Conservation (phyloP, 139 green algal genomes). For the Choricystis sp. region DNA sequence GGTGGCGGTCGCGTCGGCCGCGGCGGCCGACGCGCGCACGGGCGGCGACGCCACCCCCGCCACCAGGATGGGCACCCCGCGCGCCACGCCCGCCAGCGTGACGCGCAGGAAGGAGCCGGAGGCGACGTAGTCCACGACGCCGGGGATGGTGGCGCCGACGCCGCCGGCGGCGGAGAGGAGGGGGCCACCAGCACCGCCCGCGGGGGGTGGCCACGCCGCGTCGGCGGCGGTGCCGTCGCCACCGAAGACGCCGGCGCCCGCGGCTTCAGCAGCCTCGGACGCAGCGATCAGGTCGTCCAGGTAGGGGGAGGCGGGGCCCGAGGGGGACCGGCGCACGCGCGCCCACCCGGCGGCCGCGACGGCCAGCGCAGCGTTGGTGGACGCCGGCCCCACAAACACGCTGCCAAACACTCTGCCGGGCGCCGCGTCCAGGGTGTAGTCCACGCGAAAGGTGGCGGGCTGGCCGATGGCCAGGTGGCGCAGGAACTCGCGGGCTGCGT, state of each 20-base stretch:
- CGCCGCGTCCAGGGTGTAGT: conserved; percentile 65
- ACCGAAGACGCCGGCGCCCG: not conserved
- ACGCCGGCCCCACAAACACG: conserved; percentile 55
- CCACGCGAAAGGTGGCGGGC: conserved; percentile 70
- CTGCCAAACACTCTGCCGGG: conserved; percentile 64
- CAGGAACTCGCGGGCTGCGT: conserved; percentile 77
- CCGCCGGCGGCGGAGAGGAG: not conserved
- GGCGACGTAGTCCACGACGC: not conserved
- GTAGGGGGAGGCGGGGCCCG: conserved; percentile 32
- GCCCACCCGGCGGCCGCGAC: conserved; percentile 62
- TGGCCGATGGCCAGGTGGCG: conserved; percentile 72
- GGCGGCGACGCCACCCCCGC: not conserved
- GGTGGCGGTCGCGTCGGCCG: not conserved
- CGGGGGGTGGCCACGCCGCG: too few relatives aligned
- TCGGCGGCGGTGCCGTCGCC: too few relatives aligned
- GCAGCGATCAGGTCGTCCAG: conserved; percentile 59
- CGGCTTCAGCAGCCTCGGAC: conserved; percentile 46
- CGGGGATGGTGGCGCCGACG: not conserved
- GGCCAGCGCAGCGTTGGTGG: conserved; percentile 60
- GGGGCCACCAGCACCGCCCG: not conserved
- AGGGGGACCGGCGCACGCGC: conserved; percentile 31
- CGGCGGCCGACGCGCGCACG: too few relatives aligned
- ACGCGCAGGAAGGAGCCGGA: not conserved
- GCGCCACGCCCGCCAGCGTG: not conserved
- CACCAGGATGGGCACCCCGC: not conserved